phyloP scores from a whole-genome alignment of 2,329 filamentous ascomycete genomes.

The Penicillium sp. region DNA sequence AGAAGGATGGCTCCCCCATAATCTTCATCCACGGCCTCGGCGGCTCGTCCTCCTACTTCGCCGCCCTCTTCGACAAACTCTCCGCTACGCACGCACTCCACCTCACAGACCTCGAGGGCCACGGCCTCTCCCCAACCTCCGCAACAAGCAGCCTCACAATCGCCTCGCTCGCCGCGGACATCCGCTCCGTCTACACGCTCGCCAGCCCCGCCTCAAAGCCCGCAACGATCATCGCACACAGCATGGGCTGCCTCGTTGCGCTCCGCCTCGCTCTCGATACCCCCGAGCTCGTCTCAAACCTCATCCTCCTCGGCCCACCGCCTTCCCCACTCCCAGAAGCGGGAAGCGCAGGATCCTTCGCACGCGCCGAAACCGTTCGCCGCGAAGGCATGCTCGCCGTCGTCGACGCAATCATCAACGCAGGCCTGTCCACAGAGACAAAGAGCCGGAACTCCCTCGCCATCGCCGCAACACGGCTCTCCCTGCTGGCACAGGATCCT shows the following conservation, averaged over 20 bases:
- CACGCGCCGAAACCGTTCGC: slow-evolving; percentile 49
- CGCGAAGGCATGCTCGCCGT: slow-evolving; percentile 52
- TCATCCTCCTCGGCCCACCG: slow-evolving; percentile 56
- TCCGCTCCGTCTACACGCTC: slow-evolving; percentile 45
- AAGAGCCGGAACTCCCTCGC: slow-evolving; percentile 47
- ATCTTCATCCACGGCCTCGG: slow-evolving; percentile 64
- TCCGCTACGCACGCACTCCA: slow-evolving; percentile 34
- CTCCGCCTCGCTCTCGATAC: slow-evolving; percentile 47
- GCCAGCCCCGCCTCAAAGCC: slow-evolving; percentile 33
- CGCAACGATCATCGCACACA: slow-evolving; percentile 56
- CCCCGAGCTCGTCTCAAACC: slow-evolving; percentile 47
- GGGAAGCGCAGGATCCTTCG: slow-evolving; percentile 33
- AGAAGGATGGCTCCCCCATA: slow-evolving; percentile 39
- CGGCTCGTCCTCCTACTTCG: slow-evolving; percentile 51
- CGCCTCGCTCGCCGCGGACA: slow-evolving; percentile 49
- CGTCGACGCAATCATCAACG: slow-evolving; percentile 44
- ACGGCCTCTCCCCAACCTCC: slow-evolving; percentile 59
- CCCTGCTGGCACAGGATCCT: slow-evolving; percentile 54
- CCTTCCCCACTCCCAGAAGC: slow-evolving; percentile 51
- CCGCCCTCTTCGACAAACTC: slow-evolving; percentile 49
- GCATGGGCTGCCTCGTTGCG: slow-evolving; percentile 58
- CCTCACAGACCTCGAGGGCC: slow-evolving; percentile 61
- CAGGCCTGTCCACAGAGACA: slow-evolving; percentile 44
- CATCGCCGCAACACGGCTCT: slow-evolving; percentile 48
- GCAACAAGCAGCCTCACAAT: slow-evolving; percentile 51